Conservation (phyloP, 371 early-diverging fungal genomes). For the Mucor circinelloides region DNA sequence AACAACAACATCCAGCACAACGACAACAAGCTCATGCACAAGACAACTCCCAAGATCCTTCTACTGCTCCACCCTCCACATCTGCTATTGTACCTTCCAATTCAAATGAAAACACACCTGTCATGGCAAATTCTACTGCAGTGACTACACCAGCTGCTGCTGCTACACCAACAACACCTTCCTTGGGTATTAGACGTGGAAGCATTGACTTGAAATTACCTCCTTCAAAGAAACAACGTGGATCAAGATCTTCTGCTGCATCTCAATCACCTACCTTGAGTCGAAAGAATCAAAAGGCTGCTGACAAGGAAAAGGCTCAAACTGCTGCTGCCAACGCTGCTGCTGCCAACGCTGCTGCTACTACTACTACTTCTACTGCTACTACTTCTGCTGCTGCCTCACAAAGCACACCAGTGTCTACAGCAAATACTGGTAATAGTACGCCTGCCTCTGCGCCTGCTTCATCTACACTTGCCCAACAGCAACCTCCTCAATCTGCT, state of each 20-base stretch:
- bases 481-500: not conserved
- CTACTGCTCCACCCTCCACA: not conserved
- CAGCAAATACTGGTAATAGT: not conserved
- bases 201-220: conserved; percentile 51
- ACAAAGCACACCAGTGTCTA: not conserved
- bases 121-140: not conserved
- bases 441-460: not conserved
- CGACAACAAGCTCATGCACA: not conserved
- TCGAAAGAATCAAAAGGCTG: conserved; percentile 17
- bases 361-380: not conserved
- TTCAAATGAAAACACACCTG: conserved; percentile 9
- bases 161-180: conserved; percentile 1
- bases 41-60: not conserved
- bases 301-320: conserved; percentile 8
- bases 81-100: not conserved
- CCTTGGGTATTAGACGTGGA: conserved; percentile 34
- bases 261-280: conserved; percentile 19
- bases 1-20: conserved; percentile 6
- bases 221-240: conserved; percentile 40
- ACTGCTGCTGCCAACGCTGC: conserved; percentile 6
- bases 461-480: conserved; percentile 1
- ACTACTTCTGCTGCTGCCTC: not conserved
- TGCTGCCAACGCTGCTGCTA: conserved; percentile 5
- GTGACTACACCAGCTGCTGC: not conserved
- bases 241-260: conserved; percentile 12